Percentiles rank a stretch among this genome's conserved stretches.
Conservation (phyloP, 352 stramenopile species). For the Phytophthora uliginosa region DNA sequence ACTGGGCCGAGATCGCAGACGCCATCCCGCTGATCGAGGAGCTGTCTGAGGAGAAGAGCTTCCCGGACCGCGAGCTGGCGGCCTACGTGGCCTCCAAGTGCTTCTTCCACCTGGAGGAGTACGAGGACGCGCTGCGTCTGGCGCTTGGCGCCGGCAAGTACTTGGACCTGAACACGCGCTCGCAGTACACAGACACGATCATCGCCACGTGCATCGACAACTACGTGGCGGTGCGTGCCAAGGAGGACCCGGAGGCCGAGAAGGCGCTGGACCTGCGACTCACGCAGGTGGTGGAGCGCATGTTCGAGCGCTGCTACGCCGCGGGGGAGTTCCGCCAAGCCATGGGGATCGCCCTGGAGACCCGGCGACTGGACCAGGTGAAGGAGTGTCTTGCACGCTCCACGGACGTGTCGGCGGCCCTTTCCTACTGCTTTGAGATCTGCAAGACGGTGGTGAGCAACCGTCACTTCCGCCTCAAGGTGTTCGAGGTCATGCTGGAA, state of each 20-base stretch:
- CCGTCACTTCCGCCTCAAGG: slow-evolving; percentile 96
- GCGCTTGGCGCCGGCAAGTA: slow-evolving; percentile 96
- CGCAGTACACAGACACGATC: slow-evolving; percentile 98
- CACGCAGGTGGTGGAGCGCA: slow-evolving; percentile 96
- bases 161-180: slow-evolving; percentile 95
- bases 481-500: slow-evolving; percentile 93
- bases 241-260: slow-evolving; percentile 80
- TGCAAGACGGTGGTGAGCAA: slow-evolving; percentile 94
- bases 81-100: slow-evolving; percentile 95
- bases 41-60: slow-evolving; percentile 95
- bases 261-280: slow-evolving; percentile 93
- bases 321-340: slow-evolving; percentile 97
- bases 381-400: slow-evolving; percentile 92
- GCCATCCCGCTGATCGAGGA: slow-evolving; percentile 94
- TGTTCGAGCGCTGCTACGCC: slow-evolving; percentile 98
- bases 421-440: slow-evolving; percentile 96
- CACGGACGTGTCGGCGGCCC: slow-evolving; percentile 71
- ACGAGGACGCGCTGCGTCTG: slow-evolving; percentile 95
- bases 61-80: slow-evolving; percentile 92
- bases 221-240: slow-evolving; percentile 94
- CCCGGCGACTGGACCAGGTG: slow-evolving; percentile 94
- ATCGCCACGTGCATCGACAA: slow-evolving; percentile 98
- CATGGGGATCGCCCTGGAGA: slow-evolving; percentile 98
- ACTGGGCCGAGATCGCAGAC: slow-evolving; percentile 96
- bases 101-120: slow-evolving; percentile 99